Conservation (phyloP, 2,329 filamentous ascomycete genomes). For the Fusarium sp. region DNA sequence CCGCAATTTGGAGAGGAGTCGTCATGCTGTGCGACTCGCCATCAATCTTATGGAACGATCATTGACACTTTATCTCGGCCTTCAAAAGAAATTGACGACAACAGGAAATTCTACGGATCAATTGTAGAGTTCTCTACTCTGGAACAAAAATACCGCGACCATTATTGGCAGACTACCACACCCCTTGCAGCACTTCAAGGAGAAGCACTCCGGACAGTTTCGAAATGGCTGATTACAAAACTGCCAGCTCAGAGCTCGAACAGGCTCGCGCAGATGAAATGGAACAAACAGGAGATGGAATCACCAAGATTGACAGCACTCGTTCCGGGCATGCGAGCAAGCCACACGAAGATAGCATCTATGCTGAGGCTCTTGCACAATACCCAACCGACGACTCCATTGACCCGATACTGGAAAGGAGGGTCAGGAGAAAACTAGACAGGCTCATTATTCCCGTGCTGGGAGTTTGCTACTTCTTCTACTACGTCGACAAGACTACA, state of each 20-base stretch:
- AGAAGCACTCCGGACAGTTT: not conserved
- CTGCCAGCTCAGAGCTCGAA: constrained; percentile 1
- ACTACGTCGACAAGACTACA: constrained; percentile 62
- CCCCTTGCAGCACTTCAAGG: not conserved
- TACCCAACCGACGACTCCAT: constrained; percentile 55
- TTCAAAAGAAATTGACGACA: not conserved
- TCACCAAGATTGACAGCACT: constrained; percentile 5
- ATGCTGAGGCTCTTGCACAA: constrained; percentile 51
- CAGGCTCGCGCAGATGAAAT: constrained; percentile 8
- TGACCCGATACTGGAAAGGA: constrained; percentile 49
- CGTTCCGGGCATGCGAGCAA: constrained; percentile 9
- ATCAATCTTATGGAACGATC: not conserved
- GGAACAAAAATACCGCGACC: not conserved
- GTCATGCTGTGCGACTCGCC: not conserved
- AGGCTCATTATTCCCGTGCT: constrained; percentile 53
- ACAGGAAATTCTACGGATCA: not conserved
- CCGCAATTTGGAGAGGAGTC: not conserved
- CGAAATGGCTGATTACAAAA: constrained; percentile 1
- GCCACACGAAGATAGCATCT: constrained; percentile 44
- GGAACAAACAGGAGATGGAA: constrained; percentile 3
- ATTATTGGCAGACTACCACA: not conserved
- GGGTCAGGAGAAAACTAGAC: constrained; percentile 53
- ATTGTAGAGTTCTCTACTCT: not conserved
- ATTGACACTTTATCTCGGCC: not conserved
- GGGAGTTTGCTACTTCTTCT: constrained; percentile 57